Conservation (phyloP, 495 filamentous ascomycete genomes). For the Talaromyces proteolyticus region DNA sequence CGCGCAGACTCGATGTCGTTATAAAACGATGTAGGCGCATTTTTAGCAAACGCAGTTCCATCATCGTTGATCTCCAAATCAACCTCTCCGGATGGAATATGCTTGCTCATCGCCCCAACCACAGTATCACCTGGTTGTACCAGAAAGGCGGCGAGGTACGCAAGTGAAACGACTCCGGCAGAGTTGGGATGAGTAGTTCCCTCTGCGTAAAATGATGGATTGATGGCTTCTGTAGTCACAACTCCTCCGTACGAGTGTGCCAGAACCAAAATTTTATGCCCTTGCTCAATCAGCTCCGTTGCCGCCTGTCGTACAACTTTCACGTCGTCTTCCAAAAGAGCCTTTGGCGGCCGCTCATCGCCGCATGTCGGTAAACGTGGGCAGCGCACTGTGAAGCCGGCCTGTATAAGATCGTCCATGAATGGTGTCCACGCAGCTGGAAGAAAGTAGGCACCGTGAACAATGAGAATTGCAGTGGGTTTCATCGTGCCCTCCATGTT, state of each 20-base stretch:
- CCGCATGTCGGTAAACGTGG: slow-evolving; percentile 9
- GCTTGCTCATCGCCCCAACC: background rate
- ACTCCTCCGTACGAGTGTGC: slow-evolving; percentile 13
- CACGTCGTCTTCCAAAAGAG: slow-evolving; percentile 6
- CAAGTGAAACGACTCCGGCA: slow-evolving; percentile 5
- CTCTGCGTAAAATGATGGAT: slow-evolving; percentile 5
- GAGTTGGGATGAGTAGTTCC: background rate
- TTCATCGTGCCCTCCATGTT: no score
- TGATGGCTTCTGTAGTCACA: slow-evolving; percentile 10
- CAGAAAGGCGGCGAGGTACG: slow-evolving; percentile 6
- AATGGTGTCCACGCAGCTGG: slow-evolving; percentile 7
- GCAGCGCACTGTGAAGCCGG: slow-evolving; percentile 5
- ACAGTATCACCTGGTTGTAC: background rate
- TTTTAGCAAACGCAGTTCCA: slow-evolving; percentile 5
- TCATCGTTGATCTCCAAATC: slow-evolving; percentile 5
- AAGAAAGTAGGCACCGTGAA: slow-evolving; percentile 11
- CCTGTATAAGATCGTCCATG: background rate
- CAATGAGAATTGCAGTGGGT: slow-evolving; percentile 9
- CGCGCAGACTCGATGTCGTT: slow-evolving; percentile 5
- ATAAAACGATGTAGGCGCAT: slow-evolving; percentile 8
- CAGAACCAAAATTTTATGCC: slow-evolving; percentile 8
- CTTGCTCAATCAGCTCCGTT: slow-evolving; percentile 5
- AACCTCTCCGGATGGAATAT: slow-evolving; percentile 5
- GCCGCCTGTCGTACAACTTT: slow-evolving; percentile 5
- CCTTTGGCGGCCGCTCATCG: slow-evolving; percentile 7